These are phyloP conservation scores for Paramecium sexaurelia DNA, from an alignment of 73 alveolate species.

Conservation along the genomic window DNA sequence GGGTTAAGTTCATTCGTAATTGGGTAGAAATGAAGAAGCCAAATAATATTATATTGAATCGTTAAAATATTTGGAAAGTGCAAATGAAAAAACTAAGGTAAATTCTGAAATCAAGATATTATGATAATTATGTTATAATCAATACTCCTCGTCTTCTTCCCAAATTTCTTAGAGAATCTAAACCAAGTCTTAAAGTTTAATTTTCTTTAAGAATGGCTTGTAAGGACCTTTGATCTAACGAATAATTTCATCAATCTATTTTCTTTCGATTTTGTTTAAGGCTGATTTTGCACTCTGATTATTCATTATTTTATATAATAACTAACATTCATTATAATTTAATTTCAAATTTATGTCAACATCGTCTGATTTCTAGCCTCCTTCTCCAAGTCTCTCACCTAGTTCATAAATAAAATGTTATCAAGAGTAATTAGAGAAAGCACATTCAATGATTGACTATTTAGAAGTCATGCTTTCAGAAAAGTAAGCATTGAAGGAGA, in stretches of 20 bases:
- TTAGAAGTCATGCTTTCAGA: constrained; percentile 20
- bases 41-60: neutral
- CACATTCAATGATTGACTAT: constrained; percentile 32
- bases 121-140: neutral
- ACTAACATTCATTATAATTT: neutral
- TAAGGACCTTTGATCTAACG: constrained; percentile 37
- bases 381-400: constrained; percentile 34
- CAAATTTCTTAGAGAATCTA: constrained; percentile 14
- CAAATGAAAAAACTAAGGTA: neutral
- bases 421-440: constrained; percentile 33
- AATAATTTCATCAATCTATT: neutral
- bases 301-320: neutral
- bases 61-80: neutral
- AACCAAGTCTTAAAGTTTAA: neutral
- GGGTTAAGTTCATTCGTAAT: constrained; percentile 16
- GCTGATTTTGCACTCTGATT: too few relatives aligned
- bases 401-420: constrained; percentile 13
- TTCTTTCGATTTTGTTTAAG: constrained; percentile 5
- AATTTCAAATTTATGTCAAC: constrained; percentile 41
- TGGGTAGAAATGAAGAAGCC: constrained; percentile 13
- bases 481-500: constrained; percentile 27
- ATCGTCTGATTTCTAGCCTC: constrained; percentile 42
- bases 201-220: neutral
- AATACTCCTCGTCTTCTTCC: constrained; percentile 51
- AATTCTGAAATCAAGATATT: neutral